Evolutionary conservation across 176 grass and related monocot genomes (phyloP).

Genomic region (Carex kokanica): DNA sequence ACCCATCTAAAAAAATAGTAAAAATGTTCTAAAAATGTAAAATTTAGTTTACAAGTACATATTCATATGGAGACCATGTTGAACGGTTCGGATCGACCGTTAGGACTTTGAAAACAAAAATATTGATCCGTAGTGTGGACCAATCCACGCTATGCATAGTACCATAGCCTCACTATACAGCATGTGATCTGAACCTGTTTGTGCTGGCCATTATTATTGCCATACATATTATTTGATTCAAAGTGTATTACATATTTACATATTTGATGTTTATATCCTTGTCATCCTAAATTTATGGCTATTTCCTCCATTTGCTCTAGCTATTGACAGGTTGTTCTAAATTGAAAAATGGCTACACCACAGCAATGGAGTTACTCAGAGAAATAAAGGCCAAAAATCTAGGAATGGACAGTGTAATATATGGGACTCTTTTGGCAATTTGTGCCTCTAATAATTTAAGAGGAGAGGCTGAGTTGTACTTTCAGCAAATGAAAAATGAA

Average conservation of each 20-base stretch:
- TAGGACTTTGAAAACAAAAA: no score
- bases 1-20: no score
- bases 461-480: slow-evolving; percentile 73
- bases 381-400: slow-evolving; percentile 52
- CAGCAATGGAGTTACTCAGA: slow-evolving; percentile 66
- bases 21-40: no score
- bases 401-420: slow-evolving; percentile 87
- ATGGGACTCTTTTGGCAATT: slow-evolving; percentile 76
- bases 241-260: background rate
- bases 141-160: no score
- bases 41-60: no score
- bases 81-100: no score
- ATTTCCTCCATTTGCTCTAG: slow-evolving; percentile 34
- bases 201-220: background rate
- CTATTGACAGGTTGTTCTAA: slow-evolving; percentile 81
- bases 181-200: background rate
- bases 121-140: no score
- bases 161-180: background rate
- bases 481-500: slow-evolving; percentile 89
- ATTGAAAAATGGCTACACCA: slow-evolving; percentile 60
- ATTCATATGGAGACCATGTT: no score
- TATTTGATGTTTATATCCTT: background rate
- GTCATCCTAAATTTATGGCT: slow-evolving; percentile 18
- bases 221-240: background rate
- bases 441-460: slow-evolving; percentile 79